phyloP scores from a whole-genome alignment of 2,329 filamentous ascomycete species.

The Ambrosiella xylebori region DNA sequence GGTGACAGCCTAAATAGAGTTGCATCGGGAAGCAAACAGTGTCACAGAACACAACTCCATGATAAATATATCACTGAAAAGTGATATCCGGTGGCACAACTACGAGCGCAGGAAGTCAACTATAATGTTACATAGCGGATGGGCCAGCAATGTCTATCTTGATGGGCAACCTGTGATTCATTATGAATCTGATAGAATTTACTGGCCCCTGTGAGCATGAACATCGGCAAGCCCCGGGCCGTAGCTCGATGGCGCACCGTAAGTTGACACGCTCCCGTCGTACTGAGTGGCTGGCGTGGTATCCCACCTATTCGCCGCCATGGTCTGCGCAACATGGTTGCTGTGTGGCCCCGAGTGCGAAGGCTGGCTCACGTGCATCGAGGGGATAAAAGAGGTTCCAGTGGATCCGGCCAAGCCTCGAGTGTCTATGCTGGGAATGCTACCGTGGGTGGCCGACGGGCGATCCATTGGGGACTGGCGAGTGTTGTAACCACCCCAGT shows the following conservation, averaged over 20 bases:
- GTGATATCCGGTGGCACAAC: too few relatives aligned
- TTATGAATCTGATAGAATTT: background rate
- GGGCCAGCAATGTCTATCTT: too few relatives aligned
- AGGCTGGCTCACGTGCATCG: slow-evolving; percentile 20
- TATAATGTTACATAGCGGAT: too few relatives aligned
- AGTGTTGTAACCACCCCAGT: background rate
- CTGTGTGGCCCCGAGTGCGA: background rate
- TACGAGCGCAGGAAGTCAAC: too few relatives aligned
- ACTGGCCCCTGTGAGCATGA: background rate
- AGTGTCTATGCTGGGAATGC: slow-evolving; percentile 18
- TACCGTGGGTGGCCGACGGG: background rate
- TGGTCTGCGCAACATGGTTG: background rate
- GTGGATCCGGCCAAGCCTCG: slow-evolving; percentile 17
- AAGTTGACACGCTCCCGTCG: slow-evolving; percentile 24
- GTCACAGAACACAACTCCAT: too few relatives aligned
- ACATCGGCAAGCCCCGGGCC: slow-evolving; percentile 23
- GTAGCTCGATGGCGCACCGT: slow-evolving; percentile 19
- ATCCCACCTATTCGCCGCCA: slow-evolving; percentile 21
- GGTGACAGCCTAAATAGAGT: background rate
- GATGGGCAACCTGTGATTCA: too few relatives aligned
- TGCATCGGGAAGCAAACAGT: background rate
- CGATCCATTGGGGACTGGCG: background rate
- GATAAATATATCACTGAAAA: too few relatives aligned
- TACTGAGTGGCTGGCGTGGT: slow-evolving; percentile 19
- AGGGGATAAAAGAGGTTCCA: slow-evolving; percentile 22